Conservation (phyloP, 2,329 filamentous ascomycete species). For the Pezicula neosporulosa region DNA sequence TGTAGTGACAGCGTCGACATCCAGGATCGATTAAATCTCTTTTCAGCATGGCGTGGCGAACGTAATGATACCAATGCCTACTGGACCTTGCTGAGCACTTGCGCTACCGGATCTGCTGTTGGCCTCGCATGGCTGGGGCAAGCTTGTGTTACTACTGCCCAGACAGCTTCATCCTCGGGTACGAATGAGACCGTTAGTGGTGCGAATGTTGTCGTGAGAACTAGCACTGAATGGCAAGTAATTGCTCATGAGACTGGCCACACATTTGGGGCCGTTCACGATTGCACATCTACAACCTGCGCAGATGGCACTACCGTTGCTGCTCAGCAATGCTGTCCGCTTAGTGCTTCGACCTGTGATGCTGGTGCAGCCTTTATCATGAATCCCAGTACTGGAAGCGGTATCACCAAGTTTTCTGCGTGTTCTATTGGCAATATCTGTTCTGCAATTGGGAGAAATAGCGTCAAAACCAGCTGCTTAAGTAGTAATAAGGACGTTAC, state of each 20-base stretch:
- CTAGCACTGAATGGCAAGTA: conserved; percentile 86
- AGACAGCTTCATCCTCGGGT: conserved; percentile 44
- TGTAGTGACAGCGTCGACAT: conserved; percentile 66
- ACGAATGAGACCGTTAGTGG: conserved; percentile 73
- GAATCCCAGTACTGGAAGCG: conserved; percentile 80
- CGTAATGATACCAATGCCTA: conserved; percentile 80
- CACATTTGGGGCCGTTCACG: conserved; percentile 93
- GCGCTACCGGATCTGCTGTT: conserved; percentile 77
- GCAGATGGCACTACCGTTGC: conserved; percentile 53
- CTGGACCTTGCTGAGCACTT: conserved; percentile 77
- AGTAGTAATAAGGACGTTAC: conserved; percentile 81
- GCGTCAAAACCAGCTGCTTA: conserved; percentile 73
- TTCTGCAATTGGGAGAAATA: conserved; percentile 73
- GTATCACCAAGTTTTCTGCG: conserved; percentile 77
- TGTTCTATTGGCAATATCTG: conserved; percentile 95
- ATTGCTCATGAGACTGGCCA: conserved; percentile 93
- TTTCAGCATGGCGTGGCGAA: conserved; percentile 83
- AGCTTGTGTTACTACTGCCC: conserved; percentile 64
- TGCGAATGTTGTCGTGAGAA: conserved; percentile 85
- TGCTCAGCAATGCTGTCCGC: conserved; percentile 74
- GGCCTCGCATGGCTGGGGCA: conserved; percentile 92
- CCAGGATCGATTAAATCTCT: conserved; percentile 76
- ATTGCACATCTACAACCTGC: conserved; percentile 74
- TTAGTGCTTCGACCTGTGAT: conserved; percentile 65
- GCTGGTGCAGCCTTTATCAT: conserved; percentile 84